phyloP scores from a whole-genome alignment of 768 basidiomycete species.

The Serendipita vermifera region DNA sequence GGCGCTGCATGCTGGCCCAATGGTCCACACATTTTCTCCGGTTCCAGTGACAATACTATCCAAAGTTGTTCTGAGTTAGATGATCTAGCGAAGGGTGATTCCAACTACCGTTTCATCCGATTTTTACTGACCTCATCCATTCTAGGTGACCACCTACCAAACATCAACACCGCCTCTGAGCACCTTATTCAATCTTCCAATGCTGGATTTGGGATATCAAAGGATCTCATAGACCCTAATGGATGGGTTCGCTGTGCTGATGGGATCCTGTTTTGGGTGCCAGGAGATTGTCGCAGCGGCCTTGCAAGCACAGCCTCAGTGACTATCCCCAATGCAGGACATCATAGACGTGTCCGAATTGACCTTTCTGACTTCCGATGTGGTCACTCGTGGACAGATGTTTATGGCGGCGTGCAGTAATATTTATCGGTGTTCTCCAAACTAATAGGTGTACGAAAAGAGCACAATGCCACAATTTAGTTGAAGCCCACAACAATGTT shows the following conservation, averaged over 20 bases:
- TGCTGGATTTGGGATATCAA: neutral
- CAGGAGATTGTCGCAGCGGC: neutral
- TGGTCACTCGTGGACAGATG: neutral
- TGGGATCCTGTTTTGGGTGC: neutral
- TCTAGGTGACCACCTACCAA: no score
- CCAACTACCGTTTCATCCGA: neutral
- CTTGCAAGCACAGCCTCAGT: neutral
- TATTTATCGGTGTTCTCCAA: no score
- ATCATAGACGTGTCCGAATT: neutral
- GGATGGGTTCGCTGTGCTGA: neutral
- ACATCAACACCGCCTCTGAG: neutral
- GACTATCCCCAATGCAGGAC: neutral
- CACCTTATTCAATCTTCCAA: neutral
- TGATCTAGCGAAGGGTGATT: neutral
- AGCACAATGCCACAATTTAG: no score
- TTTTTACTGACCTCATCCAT: no score
- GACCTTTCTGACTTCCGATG: neutral
- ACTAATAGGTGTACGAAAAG: no score
- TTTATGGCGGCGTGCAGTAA: no score
- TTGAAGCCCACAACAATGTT: no score
- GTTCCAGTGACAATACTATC: conserved; percentile 9
- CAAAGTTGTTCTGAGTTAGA: no score
- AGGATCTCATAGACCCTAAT: neutral
- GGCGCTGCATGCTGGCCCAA: conserved; percentile 12
- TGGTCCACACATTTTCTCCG: conserved; percentile 2